Evolutionary conservation across 1,139 yeast genomes (phyloP).

Genomic region (Wickerhamomyces sp.): DNA sequence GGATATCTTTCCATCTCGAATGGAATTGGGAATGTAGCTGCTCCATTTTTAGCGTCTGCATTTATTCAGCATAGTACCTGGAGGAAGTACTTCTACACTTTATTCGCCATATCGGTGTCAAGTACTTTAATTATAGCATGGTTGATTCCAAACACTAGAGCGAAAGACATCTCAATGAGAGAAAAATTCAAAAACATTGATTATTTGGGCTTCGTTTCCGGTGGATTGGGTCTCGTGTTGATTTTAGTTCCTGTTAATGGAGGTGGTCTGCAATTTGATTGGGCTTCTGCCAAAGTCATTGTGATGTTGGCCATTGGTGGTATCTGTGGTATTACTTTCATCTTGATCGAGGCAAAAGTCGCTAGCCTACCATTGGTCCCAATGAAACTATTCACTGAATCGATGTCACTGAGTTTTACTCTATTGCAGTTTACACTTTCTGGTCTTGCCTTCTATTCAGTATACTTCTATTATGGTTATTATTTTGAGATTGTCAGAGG

Average conservation of each 20-base stretch:
- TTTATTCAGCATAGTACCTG: conserved; percentile 30
- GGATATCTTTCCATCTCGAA: conserved; percentile 35
- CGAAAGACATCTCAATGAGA: conserved; percentile 1
- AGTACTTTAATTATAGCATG: conserved; percentile 14
- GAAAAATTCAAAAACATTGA: conserved; percentile 40
- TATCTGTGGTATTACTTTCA: conserved; percentile 32
- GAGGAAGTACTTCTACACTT: conserved; percentile 33
- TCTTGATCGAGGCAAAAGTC: conserved; percentile 42
- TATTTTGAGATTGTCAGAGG: conserved; percentile 45
- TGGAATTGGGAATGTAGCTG: conserved; percentile 48
- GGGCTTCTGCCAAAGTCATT: conserved; percentile 47
- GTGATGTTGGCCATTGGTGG: conserved; percentile 42
- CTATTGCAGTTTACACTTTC: conserved; percentile 40
- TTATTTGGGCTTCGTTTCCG: conserved; percentile 31
- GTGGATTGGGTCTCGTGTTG: conserved; percentile 26
- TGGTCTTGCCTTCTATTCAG: conserved; percentile 43
- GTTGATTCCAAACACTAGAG: conserved; percentile 2
- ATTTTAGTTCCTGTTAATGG: conserved; percentile 46
- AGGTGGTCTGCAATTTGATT: conserved; percentile 44
- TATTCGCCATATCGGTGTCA: conserved; percentile 36
- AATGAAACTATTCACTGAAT: conserved; percentile 34
- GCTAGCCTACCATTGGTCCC: conserved; percentile 53
- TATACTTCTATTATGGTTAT: conserved; percentile 43
- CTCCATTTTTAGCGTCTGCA: conserved; percentile 51
- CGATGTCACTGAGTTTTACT: conserved; percentile 34